phyloP scores from a whole-genome alignment of 495 filamentous ascomycete genomes.

The Pyronema domesticum region DNA sequence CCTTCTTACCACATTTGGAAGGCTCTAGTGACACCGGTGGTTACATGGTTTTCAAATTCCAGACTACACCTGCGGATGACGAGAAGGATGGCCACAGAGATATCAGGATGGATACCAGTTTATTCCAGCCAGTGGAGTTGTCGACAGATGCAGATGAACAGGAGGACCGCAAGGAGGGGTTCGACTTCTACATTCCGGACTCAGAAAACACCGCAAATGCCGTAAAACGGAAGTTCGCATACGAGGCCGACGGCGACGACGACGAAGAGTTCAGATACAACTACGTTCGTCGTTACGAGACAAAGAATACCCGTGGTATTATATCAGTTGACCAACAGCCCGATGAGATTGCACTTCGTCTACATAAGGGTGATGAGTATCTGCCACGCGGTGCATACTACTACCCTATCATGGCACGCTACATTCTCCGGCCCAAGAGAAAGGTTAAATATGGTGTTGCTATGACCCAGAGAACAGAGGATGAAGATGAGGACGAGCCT shows the following conservation, averaged over 20 bases:
- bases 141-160: conserved; percentile 30
- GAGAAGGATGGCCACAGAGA: conserved; percentile 38
- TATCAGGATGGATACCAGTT: conserved; percentile 56
- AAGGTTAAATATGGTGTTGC: conserved; percentile 29
- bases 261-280: conserved; percentile 55
- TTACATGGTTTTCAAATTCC: conserved; percentile 83
- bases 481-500: conserved; percentile 27
- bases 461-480: conserved; percentile 24
- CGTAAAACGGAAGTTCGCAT: conserved; percentile 55
- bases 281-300: conserved; percentile 69
- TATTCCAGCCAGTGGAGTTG: conserved; percentile 50
- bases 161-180: conserved; percentile 4
- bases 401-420: conserved; percentile 65
- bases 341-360: conserved; percentile 36
- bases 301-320: conserved; percentile 51
- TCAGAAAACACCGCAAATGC: conserved; percentile 24
- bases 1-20: conserved; percentile 72
- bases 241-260: conserved; percentile 50
- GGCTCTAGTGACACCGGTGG: conserved; percentile 73
- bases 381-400: conserved; percentile 45
- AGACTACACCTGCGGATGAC: conserved; percentile 35
- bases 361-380: conserved; percentile 26
- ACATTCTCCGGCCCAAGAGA: conserved; percentile 37
- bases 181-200: conserved; percentile 21
- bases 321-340: conserved; percentile 25